Percentiles rank a stretch among this genome's conserved stretches.
Conservation (phyloP, 352 stramenopile genomes). For the Phytophthora rubi region DNA sequence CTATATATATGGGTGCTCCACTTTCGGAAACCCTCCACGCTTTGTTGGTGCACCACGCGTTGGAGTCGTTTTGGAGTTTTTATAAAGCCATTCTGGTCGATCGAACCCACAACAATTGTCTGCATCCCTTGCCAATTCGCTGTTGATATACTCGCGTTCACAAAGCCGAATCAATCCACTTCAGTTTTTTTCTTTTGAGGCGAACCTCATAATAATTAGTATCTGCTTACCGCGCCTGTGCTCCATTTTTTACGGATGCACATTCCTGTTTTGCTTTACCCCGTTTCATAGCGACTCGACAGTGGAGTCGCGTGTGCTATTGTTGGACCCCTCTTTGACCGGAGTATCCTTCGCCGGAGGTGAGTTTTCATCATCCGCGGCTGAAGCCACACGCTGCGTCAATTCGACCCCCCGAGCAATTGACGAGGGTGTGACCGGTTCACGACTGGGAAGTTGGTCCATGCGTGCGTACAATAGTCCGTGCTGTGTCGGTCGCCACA, state of each 20-base stretch:
- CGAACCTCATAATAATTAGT: constrained; percentile 34
- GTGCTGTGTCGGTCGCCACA: constrained; percentile 78
- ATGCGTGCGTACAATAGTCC: constrained; percentile 77
- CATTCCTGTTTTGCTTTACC: constrained; percentile 1
- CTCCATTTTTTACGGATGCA: constrained; percentile 4
- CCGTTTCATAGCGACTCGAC: constrained; percentile 34
- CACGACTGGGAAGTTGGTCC: constrained; percentile 79
- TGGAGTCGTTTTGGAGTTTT: not conserved
- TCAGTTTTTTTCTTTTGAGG: not conserved
- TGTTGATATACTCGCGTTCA: not conserved
- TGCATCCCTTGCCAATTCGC: not conserved
- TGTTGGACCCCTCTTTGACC: constrained; percentile 1
- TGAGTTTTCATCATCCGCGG: constrained; percentile 48
- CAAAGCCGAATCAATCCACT: not conserved
- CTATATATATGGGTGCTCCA: constrained; percentile 19
- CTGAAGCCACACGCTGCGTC: constrained; percentile 63
- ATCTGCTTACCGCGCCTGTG: constrained; percentile 1
- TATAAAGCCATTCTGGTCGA: constrained; percentile 15
- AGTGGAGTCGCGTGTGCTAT: constrained; percentile 15
- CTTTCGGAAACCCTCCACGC: too few species aligned
- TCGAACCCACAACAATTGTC: not conserved
- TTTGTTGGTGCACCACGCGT: too few species aligned
- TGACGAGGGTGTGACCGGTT: constrained; percentile 57
- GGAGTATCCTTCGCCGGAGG: constrained; percentile 12
- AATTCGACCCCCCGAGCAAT: constrained; percentile 60